phyloP scores from a whole-genome alignment of 768 basidiomycete species.

The Porpolomopsis calyptriformis region DNA sequence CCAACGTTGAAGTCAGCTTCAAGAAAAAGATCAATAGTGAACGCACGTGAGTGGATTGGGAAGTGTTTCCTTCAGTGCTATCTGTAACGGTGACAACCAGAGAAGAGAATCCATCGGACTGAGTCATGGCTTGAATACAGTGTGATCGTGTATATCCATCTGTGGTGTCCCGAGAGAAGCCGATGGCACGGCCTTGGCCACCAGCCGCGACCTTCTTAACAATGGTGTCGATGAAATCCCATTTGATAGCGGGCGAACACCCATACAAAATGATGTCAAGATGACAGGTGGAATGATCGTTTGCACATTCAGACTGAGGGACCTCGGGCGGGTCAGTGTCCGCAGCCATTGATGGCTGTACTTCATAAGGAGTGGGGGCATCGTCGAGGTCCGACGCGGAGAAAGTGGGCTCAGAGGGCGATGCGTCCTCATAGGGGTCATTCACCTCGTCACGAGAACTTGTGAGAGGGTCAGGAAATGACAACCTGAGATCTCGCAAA shows the following conservation, averaged over 20 bases:
- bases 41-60: background rate
- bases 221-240: constrained; percentile 42
- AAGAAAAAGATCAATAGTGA: background rate
- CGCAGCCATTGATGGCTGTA: constrained; percentile 15
- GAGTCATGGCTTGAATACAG: background rate
- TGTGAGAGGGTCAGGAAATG: constrained; percentile 76
- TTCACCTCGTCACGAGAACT: constrained; percentile 55
- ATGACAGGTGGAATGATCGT: constrained; percentile 24
- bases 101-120: background rate
- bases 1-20: constrained; percentile 1
- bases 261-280: constrained; percentile 65
- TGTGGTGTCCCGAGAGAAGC: background rate
- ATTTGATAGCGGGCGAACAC: constrained; percentile 44
- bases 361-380: constrained; percentile 2
- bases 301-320: constrained; percentile 19
- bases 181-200: background rate
- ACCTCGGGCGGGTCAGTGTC: constrained; percentile 34
- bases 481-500: constrained; percentile 66
- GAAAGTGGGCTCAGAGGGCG: constrained; percentile 25
- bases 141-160: background rate
- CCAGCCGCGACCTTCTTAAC: constrained; percentile 5
- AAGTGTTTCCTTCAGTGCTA: background rate
- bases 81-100: constrained; percentile 5
- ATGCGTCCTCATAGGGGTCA: constrained; percentile 47
- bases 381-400: constrained; percentile 17